These are phyloP conservation scores for Vickermania spadyakhi DNA, from an alignment of 208 protist genomes.

Conservation along the genomic window DNA sequence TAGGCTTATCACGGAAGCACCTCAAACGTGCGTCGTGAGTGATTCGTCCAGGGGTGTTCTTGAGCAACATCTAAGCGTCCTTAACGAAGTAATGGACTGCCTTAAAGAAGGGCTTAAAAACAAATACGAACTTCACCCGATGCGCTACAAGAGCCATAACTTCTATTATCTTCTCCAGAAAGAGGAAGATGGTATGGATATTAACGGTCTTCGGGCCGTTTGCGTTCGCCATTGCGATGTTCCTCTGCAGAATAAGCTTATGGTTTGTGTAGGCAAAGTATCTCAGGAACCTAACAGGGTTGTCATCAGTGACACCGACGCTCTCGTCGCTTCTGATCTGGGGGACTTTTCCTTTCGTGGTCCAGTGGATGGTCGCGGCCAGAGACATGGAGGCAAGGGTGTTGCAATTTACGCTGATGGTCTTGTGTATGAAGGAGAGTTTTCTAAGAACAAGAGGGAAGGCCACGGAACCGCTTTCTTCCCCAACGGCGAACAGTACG, in stretches of 20 bases:
- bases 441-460: slow-evolving; percentile 8
- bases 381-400: background rate
- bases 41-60: background rate
- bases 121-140: background rate
- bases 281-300: background rate
- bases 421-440: slow-evolving; percentile 6
- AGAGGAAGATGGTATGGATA: background rate
- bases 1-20: background rate
- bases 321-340: background rate
- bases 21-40: background rate
- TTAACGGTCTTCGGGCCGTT: background rate
- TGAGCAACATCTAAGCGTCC: background rate
- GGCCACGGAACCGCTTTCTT: slow-evolving; percentile 5
- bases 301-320: background rate
- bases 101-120: background rate
- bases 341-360: background rate
- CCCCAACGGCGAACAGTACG: slow-evolving; percentile 9
- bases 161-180: background rate
- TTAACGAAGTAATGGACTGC: background rate
- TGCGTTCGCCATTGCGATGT: slow-evolving; percentile 1
- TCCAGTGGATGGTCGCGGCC: background rate
- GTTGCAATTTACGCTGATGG: slow-evolving; percentile 4
- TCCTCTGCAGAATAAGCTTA: background rate
- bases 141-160: slow-evolving; percentile 1
- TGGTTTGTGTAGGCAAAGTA: slow-evolving; percentile 1